A percentile compares a stretch with the other conserved stretches of the same genome.
These are phyloP conservation scores for Logfia minima DNA, from an alignment of 129 eudicot species.

Conservation along the genomic window DNA sequence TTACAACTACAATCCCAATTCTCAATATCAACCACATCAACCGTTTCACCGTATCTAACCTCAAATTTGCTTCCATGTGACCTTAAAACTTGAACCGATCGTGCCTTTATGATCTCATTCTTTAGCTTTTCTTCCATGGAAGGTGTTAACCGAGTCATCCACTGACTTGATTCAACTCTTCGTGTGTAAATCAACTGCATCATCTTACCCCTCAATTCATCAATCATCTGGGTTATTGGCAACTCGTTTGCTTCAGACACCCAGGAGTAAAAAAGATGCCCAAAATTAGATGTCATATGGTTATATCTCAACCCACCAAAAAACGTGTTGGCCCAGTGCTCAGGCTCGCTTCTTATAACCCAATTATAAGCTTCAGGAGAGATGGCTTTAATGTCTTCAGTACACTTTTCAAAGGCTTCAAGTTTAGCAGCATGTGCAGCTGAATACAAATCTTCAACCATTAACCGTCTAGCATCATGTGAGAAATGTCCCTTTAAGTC, in stretches of 20 bases:
- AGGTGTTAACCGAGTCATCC: slow-evolving; percentile 50
- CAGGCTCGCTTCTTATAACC: slow-evolving; percentile 56
- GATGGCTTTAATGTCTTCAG: slow-evolving; percentile 50
- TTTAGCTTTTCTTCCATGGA: slow-evolving; percentile 55
- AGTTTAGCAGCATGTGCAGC: slow-evolving; percentile 53
- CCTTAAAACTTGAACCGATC: slow-evolving; percentile 40
- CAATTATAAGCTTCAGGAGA: slow-evolving; percentile 56
- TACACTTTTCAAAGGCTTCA: slow-evolving; percentile 49
- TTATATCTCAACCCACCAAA: slow-evolving; percentile 55
- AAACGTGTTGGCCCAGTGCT: slow-evolving; percentile 55
- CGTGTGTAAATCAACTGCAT: slow-evolving; percentile 49
- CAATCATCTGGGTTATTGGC: slow-evolving; percentile 59
- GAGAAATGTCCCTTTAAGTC: slow-evolving; percentile 57
- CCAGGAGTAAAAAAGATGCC: slow-evolving; percentile 48
- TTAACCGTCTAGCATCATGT: slow-evolving; percentile 53
- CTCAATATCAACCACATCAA: slow-evolving; percentile 50
- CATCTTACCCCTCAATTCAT: slow-evolving; percentile 51
- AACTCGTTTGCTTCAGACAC: slow-evolving; percentile 56
- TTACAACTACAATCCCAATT: slow-evolving; percentile 62
- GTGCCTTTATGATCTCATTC: slow-evolving; percentile 45
- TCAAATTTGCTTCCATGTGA: slow-evolving; percentile 52
- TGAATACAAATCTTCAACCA: slow-evolving; percentile 57
- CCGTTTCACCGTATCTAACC: slow-evolving; percentile 41
- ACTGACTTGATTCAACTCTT: slow-evolving; percentile 46
- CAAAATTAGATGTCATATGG: slow-evolving; percentile 53